Evolutionary conservation across 2,329 filamentous ascomycete species (phyloP).

Genomic region (Botryosphaeria agaves): DNA sequence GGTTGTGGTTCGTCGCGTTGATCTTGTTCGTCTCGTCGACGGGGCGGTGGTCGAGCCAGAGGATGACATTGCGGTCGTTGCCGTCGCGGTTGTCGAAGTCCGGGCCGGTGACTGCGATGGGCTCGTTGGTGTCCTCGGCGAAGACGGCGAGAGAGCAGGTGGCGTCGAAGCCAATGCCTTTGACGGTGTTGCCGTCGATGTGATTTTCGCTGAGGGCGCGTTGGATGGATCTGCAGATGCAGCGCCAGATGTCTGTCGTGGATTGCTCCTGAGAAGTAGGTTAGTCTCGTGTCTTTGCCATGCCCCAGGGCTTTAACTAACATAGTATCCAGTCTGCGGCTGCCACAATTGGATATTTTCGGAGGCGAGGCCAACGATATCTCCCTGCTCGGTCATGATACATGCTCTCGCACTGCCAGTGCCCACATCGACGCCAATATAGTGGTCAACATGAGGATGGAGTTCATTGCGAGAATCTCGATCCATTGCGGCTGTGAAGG

Average conservation of each 20-base stretch:
- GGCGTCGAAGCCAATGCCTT: conserved; percentile 91
- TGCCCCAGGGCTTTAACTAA: conserved; percentile 10
- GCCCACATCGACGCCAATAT: conserved; percentile 86
- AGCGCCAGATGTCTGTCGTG: conserved; percentile 89
- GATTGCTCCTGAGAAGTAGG: conserved; percentile 63
- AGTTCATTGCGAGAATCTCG: conserved; percentile 38
- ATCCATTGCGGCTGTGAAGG: too few relatives aligned
- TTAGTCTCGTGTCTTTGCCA: conserved; percentile 2
- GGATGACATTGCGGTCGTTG: conserved; percentile 83
- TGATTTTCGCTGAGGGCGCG: conserved; percentile 66
- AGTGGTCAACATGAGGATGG: conserved; percentile 37
- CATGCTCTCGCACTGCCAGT: conserved; percentile 91
- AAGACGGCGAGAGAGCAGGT: conserved; percentile 97
- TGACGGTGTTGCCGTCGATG: conserved; percentile 57
- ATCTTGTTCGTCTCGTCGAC: conserved; percentile 83
- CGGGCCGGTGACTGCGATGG: conserved; percentile 76
- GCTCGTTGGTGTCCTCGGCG: conserved; percentile 73
- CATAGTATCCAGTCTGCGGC: conserved; percentile 37
- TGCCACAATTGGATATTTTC: conserved; percentile 36
- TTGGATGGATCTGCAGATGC: conserved; percentile 79
- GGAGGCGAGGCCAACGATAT: conserved; percentile 51
- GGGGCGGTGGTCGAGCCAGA: conserved; percentile 94
- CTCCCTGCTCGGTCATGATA: conserved; percentile 80
- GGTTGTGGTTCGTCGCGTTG: conserved; percentile 80
- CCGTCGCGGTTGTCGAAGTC: conserved; percentile 60